These are phyloP conservation scores for Striga hermonthica DNA, from an alignment of 305 asterid genomes.

Conservation along the genomic window DNA sequence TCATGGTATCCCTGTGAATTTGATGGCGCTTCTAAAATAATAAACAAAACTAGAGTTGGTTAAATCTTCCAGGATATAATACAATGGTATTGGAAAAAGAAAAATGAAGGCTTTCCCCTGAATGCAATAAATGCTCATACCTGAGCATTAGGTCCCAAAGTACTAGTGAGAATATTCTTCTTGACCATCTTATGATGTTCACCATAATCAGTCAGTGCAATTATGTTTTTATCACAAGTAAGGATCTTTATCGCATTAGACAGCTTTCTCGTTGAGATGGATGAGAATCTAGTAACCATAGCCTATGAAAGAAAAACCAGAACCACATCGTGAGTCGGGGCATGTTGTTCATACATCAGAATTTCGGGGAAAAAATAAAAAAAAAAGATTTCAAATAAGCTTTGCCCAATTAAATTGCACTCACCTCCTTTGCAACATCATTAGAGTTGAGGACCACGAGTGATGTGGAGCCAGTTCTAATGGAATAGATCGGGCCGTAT, in stretches of 20 bases:
- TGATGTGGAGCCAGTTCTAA: conserved; percentile 51
- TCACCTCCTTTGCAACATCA: conserved; percentile 67
- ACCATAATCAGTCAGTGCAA: conserved; percentile 61
- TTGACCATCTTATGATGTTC: conserved; percentile 53
- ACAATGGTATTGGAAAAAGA: neutral
- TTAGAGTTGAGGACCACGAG: conserved; percentile 54
- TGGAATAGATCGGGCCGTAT: conserved; percentile 66
- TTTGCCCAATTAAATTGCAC: neutral
- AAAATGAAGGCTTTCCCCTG: neutral
- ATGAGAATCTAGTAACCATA: conserved; percentile 57
- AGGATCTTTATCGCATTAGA: conserved; percentile 54
- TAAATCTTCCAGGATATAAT: neutral
- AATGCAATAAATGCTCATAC: conserved; percentile 30
- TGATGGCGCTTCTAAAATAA: conserved; percentile 49
- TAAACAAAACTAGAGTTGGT: conserved; percentile 1
- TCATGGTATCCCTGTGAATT: conserved; percentile 45
- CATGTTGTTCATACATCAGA: too few relatives aligned
- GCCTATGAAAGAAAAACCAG: conserved; percentile 36
- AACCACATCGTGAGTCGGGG: too few relatives aligned
- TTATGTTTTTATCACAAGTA: conserved; percentile 48
- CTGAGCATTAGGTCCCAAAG: conserved; percentile 69
- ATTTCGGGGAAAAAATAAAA: too few relatives aligned
- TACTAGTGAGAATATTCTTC: conserved; percentile 44
- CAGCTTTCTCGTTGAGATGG: conserved; percentile 64
- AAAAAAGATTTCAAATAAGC: too few relatives aligned